Evolutionary conservation across 805 yeast genomes (phyloP), one percentile per base, ranked within the genome.

Genomic region (Kuraishia hungarica): DNA sequence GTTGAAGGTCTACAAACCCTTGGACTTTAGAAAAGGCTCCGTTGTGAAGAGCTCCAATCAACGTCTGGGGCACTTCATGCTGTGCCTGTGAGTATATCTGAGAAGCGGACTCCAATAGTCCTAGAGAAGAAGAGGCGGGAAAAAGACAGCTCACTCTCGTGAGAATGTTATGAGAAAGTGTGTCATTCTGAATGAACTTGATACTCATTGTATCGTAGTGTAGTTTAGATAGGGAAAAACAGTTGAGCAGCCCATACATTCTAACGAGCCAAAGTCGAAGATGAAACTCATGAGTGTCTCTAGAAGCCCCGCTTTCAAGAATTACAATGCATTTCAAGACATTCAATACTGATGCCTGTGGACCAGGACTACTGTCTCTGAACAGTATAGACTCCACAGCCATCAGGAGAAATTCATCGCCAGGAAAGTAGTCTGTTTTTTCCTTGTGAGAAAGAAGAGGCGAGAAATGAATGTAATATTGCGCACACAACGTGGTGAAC

Each of bases 111-210:
- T 72, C 64, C 8, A 82, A 60, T 24, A 60, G 54, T 6, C 56
- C 67, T 17, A 71, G 61, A 22, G 72, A 70, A 1, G 67, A 62
- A 17, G 73, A 69, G 1, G 72, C 61, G 0, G 89, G 88, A 46
- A 64, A 66, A 1, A 75, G 58, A 0, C 81, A 64, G 1, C 83
- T 72, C 24, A 75, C 60, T 52, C 89, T 74, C 0, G 82, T 72
- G 10, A 75, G 68, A 10, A 84, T 61, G 58, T 78, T 75, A 58
- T 82, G 79, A 13, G 84, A 79, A 51, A 87, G 66, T 0, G 89
- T 79, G 62, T 92, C 97, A 53, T 77, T 73, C 68, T 93, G 98
- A 8, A 91, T 68, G 70, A 85, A 83, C 63, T 87, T 89, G 60
- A 90, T 79, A 43, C 82, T 80, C 53, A 92, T 67, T 1, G 73